phyloP scores from a whole-genome alignment of 768 basidiomycete genomes.

The Rhizopogon vesiculosus region DNA sequence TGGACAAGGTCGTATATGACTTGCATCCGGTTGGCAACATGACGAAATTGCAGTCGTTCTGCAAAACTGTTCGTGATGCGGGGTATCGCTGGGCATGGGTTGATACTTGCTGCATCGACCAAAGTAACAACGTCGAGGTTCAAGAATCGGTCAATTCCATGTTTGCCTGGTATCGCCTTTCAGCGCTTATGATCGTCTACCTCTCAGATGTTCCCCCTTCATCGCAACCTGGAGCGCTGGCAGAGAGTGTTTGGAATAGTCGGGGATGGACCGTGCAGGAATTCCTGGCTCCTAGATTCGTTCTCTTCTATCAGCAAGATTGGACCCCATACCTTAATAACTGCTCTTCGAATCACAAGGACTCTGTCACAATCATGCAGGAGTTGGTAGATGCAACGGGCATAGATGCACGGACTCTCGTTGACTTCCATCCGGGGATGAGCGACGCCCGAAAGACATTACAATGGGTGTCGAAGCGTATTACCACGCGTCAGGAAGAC shows the following conservation, averaged over 20 bases:
- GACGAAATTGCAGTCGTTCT: neutral
- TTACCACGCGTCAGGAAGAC: constrained; percentile 9
- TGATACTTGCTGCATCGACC: neutral
- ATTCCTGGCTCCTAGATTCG: constrained; percentile 19
- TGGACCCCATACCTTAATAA: constrained; percentile 12
- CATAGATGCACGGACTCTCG: neutral
- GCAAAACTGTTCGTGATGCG: neutral
- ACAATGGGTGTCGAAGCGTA: constrained; percentile 7
- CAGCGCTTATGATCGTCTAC: neutral
- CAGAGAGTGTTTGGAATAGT: constrained; percentile 10
- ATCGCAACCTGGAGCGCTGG: neutral
- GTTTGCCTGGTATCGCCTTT: neutral
- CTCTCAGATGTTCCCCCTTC: neutral
- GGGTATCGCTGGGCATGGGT: neutral
- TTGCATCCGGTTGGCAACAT: neutral
- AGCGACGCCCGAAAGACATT: neutral
- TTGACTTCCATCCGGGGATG: neutral
- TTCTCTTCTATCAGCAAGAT: constrained; percentile 21
- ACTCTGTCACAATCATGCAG: neutral
- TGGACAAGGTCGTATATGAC: neutral
- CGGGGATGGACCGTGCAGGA: constrained; percentile 25
- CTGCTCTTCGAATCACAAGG: neutral
- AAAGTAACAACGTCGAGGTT: neutral
- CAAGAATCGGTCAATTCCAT: neutral
- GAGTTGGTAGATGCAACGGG: neutral